Evolutionary conservation across 139 green algal genomes (phyloP).

Genomic region (Micromonas pusilla): DNA sequence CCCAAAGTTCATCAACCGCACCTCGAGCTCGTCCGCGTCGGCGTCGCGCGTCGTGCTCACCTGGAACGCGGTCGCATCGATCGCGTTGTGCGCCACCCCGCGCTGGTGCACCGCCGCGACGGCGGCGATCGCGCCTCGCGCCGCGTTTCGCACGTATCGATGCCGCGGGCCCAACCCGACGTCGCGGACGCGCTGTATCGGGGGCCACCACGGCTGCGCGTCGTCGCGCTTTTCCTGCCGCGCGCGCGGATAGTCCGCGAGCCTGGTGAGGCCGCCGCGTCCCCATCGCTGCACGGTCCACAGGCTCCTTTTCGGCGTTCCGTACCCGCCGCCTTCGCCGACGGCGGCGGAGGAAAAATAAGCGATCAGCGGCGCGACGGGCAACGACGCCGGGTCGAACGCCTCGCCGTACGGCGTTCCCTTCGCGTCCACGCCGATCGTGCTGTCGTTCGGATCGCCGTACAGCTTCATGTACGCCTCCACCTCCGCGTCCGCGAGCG

Average conservation of each 20-base stretch:
- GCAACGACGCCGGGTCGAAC: background rate
- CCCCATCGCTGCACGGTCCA: conserved; percentile 6
- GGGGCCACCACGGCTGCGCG: conserved; percentile 9
- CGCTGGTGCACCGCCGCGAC: background rate
- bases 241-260: background rate
- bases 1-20: conserved; percentile 12
- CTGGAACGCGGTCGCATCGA: conserved; percentile 1
- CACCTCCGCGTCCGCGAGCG: conserved; percentile 13
- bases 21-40: background rate
- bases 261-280: background rate
- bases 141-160: background rate
- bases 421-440: background rate
- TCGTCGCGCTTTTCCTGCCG: background rate
- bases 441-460: background rate
- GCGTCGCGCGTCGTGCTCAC: background rate
- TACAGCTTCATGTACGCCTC: conserved; percentile 2
- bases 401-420: too few species aligned
- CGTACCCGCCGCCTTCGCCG: background rate
- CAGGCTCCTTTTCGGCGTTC: background rate
- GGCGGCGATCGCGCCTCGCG: background rate
- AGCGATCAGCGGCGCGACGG: background rate
- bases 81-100: background rate
- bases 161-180: background rate
- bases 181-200: background rate
- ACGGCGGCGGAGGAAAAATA: background rate